A percentile compares a stretch with the other conserved stretches of the same genome.
Evolutionary conservation across 352 stramenopile genomes (phyloP).

Genomic region (Pythium utonaiense): DNA sequence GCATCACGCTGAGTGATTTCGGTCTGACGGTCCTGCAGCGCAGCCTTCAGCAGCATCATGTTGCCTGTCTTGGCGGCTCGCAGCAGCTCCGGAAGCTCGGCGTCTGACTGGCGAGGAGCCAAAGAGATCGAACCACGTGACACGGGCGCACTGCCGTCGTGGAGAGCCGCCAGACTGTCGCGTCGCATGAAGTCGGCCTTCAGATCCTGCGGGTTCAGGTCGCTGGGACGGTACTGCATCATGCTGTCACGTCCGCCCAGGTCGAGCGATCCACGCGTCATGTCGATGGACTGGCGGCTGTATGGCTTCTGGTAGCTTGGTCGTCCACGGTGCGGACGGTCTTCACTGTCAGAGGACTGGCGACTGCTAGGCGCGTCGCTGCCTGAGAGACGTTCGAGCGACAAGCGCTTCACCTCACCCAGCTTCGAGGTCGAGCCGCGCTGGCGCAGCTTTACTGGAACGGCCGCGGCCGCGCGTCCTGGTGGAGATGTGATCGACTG

Average conservation of each 20-base stretch:
- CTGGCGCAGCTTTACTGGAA: conserved; percentile 22
- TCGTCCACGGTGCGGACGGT: neutral
- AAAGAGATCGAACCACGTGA: conserved; percentile 15
- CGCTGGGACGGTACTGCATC: conserved; percentile 67
- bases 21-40: conserved; percentile 80
- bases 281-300: conserved; percentile 18
- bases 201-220: conserved; percentile 49
- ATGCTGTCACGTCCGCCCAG: conserved; percentile 50
- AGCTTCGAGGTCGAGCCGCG: conserved; percentile 33
- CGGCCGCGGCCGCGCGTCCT: conserved; percentile 7
- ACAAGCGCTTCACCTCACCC: conserved; percentile 29
- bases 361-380: conserved; percentile 10
- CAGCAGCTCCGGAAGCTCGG: conserved; percentile 57
- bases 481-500: conserved; percentile 2
- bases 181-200: conserved; percentile 42
- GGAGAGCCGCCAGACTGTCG: conserved; percentile 42
- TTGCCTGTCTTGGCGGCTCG: conserved; percentile 62
- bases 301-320: conserved; percentile 33
- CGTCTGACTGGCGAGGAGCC: conserved; percentile 48
- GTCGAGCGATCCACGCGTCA: conserved; percentile 16
- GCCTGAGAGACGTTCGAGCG: conserved; percentile 20
- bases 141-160: neutral
- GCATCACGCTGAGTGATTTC: conserved; percentile 29
- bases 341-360: conserved; percentile 10
- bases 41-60: conserved; percentile 79